These are phyloP conservation scores for Caryopteris hybrid DNA, from an alignment of 305 asterid species.

Conservation along the genomic window DNA sequence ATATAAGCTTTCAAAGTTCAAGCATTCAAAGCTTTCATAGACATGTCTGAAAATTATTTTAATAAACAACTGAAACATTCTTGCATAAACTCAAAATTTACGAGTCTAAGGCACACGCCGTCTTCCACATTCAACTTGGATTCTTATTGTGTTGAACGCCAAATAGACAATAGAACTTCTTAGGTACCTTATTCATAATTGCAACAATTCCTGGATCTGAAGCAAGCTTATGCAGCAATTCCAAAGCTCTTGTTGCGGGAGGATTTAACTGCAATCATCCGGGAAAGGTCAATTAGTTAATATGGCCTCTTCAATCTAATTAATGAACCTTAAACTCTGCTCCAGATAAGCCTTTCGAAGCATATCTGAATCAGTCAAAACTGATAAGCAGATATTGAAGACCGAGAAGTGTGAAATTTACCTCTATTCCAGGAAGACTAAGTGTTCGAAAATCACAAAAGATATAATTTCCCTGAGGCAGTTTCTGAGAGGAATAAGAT, in stretches of 20 bases:
- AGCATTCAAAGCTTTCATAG: too few relatives aligned
- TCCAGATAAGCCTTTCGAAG: not conserved
- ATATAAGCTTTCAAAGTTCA: too few relatives aligned
- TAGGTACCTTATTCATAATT: conserved; percentile 81
- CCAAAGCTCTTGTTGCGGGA: conserved; percentile 77
- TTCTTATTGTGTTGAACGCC: too few relatives aligned
- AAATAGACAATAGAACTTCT: conserved; percentile 7
- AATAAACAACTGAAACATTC: not conserved
- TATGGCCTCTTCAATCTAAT: not conserved
- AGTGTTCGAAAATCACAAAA: conserved; percentile 83
- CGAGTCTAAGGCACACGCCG: too few relatives aligned
- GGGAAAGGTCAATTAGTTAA: conserved; percentile 17
- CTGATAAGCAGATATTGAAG: not conserved
- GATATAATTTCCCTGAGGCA: conserved; percentile 75
- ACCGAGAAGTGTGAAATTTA: conserved; percentile 14
- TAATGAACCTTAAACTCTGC: not conserved
- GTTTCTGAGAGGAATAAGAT: conserved; percentile 33
- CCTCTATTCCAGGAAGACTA: conserved; percentile 81
- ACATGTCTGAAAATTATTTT: too few relatives aligned
- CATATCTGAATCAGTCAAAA: not conserved
- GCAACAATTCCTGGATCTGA: conserved; percentile 97
- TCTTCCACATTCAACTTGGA: not conserved
- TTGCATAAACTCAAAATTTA: too few relatives aligned
- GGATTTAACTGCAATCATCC: conserved; percentile 63
- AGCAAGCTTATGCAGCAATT: conserved; percentile 89